A percentile compares a stretch with the other conserved stretches of the same genome.
phyloP scores from a whole-genome alignment of 768 basidiomycete species.

The Rhizopogon sp. region DNA sequence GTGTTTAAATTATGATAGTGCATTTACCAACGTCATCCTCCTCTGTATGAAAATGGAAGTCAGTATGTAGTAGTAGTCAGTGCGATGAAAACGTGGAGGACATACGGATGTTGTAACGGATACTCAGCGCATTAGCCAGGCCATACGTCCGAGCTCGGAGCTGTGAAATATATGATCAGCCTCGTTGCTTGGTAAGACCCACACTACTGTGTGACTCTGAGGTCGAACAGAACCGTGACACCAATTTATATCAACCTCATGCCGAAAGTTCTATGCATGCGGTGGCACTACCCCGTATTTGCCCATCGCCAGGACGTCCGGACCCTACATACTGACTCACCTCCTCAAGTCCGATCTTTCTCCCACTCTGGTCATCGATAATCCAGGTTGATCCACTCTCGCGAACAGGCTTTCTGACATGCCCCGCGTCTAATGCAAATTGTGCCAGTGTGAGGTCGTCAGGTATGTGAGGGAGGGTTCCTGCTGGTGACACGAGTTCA shows the following conservation, averaged over 20 bases:
- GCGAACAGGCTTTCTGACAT: slow-evolving; percentile 24
- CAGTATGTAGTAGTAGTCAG: background rate
- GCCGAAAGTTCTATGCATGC: too few relatives aligned
- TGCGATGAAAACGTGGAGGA: background rate
- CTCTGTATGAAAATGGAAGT: slow-evolving; percentile 16
- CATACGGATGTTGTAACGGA: slow-evolving; percentile 30
- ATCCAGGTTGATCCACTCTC: slow-evolving; percentile 29
- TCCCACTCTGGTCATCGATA: slow-evolving; percentile 37
- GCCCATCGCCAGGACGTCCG: background rate
- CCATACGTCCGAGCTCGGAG: slow-evolving; percentile 31
- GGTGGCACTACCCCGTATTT: background rate
- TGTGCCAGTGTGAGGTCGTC: slow-evolving; percentile 34
- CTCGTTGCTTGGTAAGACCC: too few relatives aligned
- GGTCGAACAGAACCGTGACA: too few relatives aligned
- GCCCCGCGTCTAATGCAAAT: slow-evolving; percentile 32
- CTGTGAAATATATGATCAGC: slow-evolving; percentile 14
- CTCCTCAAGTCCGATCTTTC: slow-evolving; percentile 30
- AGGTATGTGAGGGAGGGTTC: slow-evolving; percentile 27
- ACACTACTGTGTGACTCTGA: too few relatives aligned
- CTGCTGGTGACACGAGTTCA: slow-evolving; percentile 24
- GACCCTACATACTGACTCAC: slow-evolving; percentile 13
- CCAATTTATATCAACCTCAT: too few relatives aligned
- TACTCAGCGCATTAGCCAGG: slow-evolving; percentile 32
- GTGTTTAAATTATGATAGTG: background rate
- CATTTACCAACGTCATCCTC: slow-evolving; percentile 36